Base-by-base conservation (phyloP, 192 early-diverging fungal species). In the Haplosporangium gracile region DNA sequence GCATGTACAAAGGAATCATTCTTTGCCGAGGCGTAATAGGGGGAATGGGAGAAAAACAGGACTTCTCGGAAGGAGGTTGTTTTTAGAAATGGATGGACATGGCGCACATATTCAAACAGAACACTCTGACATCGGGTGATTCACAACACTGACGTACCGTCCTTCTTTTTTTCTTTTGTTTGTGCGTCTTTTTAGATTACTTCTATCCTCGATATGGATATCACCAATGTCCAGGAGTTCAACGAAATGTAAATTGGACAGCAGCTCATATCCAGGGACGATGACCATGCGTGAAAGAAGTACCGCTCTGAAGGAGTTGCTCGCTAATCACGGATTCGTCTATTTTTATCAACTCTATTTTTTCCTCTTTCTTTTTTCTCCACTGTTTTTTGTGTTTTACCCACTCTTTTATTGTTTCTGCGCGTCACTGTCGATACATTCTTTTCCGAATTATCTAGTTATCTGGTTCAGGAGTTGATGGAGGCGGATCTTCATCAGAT, bases 401-500 rank as follows among this genome's bases (percentile, higher is more conserved):
- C 24, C 5, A 22, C 0, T 39, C 55, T 26, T 57, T 60, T 16
- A 68, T 18, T 63, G n/a, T 11, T 40, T n/a, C n/a, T 26, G 36
- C 40, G 26, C 40, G 68, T 78, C 68, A 4, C 24, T 22, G 5
- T 42, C 34, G 11, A 18, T 11, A 32, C 60, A 13, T 32, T 65
- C 11, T 32, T 10, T 65, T 32, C 26, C 26, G 60, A 11, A 65
- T 36, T 70, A 42, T 70, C 53, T 70, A 82, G 87, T 60, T 99
- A 99, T 79, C 89, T 99, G 80, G 97, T 98, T 38, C 97, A 99
- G 91, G 99, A 98, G 80, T 89, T 99, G 60, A 99, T 99, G 99
- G 99, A 99, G 84, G 97, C 99, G n/a, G 99, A 99, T 87, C 92
- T 99, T 73, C 96, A 98, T 89, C 97, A 97, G 86, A 99, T 99